These are phyloP conservation scores for Blastomyces gilchristii DNA, from an alignment of 2,329 filamentous ascomycete genomes.

Conservation along the genomic window DNA sequence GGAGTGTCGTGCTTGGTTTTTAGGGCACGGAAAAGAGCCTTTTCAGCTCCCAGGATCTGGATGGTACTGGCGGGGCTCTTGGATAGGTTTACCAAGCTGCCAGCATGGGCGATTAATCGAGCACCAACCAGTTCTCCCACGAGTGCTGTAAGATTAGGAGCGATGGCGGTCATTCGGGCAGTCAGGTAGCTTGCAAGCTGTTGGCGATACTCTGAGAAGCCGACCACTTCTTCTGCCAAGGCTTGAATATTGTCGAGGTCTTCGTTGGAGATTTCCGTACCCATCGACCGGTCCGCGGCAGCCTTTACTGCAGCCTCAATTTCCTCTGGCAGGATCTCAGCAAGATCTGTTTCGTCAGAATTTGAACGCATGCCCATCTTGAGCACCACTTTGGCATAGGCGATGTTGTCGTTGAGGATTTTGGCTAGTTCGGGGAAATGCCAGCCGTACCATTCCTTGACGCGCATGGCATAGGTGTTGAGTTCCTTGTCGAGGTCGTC, in stretches of 20 bases:
- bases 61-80: conserved; percentile 93
- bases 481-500: conserved; percentile 98
- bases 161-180: conserved; percentile 91
- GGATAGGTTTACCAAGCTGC: conserved; percentile 86
- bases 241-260: conserved; percentile 89
- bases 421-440: conserved; percentile 97
- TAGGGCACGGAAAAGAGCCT: conserved; percentile 92
- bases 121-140: conserved; percentile 91
- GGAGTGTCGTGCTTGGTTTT: conserved; percentile 99
- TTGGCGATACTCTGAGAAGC: conserved; percentile 79
- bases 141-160: conserved; percentile 86
- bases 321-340: conserved; percentile 88
- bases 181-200: conserved; percentile 83
- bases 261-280: conserved; percentile 87
- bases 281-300: conserved; percentile 95
- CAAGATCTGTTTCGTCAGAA: conserved; percentile 64
- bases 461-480: conserved; percentile 97
- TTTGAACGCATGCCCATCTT: conserved; percentile 82
- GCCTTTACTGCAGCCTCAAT: conserved; percentile 86
- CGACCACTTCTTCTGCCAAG: conserved; percentile 85
- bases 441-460: conserved; percentile 99
- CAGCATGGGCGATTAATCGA: conserved; percentile 85
- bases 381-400: conserved; percentile 80
- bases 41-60: conserved; percentile 96
- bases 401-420: conserved; percentile 93